phyloP scores from a whole-genome alignment of 148 eudicot genomes.

The Salicornia ramosissima region DNA sequence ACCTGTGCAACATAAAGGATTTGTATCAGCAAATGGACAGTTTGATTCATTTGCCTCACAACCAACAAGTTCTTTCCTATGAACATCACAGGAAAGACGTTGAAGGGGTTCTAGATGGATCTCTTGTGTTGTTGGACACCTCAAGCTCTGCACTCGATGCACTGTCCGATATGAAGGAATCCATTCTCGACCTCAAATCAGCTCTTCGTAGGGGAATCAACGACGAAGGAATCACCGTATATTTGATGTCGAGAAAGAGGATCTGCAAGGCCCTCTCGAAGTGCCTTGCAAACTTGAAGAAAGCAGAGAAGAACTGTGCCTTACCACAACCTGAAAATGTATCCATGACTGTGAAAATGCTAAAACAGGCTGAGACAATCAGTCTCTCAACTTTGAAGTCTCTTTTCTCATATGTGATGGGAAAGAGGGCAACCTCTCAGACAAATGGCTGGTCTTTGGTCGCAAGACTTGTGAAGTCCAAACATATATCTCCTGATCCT shows the following conservation, averaged over 20 bases:
- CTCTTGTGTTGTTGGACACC: conserved; percentile 32
- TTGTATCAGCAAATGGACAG: conserved; percentile 34
- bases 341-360: conserved; percentile 9
- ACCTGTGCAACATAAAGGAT: conserved; percentile 23
- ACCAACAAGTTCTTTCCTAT: conserved; percentile 22
- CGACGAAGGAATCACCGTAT: conserved; percentile 18
- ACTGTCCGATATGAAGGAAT: conserved; percentile 23
- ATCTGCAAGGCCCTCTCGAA: conserved; percentile 30
- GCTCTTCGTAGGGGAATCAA: conserved; percentile 34
- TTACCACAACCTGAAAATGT: neutral
- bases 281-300: conserved; percentile 29
- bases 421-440: conserved; percentile 19
- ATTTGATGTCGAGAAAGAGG: conserved; percentile 33
- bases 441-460: conserved; percentile 36
- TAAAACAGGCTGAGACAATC: conserved; percentile 30
- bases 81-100: conserved; percentile 8
- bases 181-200: conserved; percentile 36
- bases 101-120: conserved; percentile 31
- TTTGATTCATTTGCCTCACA: conserved; percentile 22
- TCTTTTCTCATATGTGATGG: conserved; percentile 22
- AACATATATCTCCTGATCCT: neutral
- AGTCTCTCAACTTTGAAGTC: conserved; percentile 29
- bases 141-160: conserved; percentile 26
- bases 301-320: conserved; percentile 10
- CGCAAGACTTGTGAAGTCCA: conserved; percentile 26